phyloP scores from a whole-genome alignment of 2,329 filamentous ascomycete genomes.

The Pestalotiopsis sp. region DNA sequence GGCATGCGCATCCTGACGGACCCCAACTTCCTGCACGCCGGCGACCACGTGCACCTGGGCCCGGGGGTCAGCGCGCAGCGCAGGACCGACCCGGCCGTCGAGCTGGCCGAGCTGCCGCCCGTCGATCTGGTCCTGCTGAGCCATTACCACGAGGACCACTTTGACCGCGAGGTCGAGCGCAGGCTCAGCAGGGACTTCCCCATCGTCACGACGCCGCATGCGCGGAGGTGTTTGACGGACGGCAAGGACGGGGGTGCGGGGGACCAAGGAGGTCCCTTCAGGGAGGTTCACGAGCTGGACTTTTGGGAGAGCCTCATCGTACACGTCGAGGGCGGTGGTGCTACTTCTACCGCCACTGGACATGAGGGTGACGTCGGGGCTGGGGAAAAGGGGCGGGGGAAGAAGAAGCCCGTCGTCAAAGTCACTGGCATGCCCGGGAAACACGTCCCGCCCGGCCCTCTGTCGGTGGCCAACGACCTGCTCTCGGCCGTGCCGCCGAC shows the following conservation, averaged over 20 bases:
- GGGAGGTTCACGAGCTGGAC: slow-evolving; percentile 55
- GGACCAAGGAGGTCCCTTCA: slow-evolving; percentile 48
- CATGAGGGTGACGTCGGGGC: neutral
- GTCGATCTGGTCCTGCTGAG: slow-evolving; percentile 63
- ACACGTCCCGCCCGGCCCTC: slow-evolving; percentile 52
- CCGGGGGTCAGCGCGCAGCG: slow-evolving; percentile 61
- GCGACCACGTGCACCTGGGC: slow-evolving; percentile 68
- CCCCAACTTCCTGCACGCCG: slow-evolving; percentile 67
- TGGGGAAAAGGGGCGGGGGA: neutral
- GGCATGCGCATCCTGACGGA: slow-evolving; percentile 58
- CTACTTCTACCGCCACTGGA: slow-evolving; percentile 32
- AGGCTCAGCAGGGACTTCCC: slow-evolving; percentile 51
- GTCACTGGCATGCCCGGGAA: slow-evolving; percentile 68
- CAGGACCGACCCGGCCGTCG: slow-evolving; percentile 60
- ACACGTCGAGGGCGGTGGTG: slow-evolving; percentile 24
- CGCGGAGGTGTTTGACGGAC: slow-evolving; percentile 51
- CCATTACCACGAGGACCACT: slow-evolving; percentile 63
- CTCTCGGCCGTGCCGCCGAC: slow-evolving; percentile 58
- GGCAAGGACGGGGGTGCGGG: slow-evolving; percentile 23
- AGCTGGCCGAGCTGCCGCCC: slow-evolving; percentile 59
- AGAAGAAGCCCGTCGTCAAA: slow-evolving; percentile 46
- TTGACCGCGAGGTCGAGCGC: slow-evolving; percentile 41
- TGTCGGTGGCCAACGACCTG: slow-evolving; percentile 40
- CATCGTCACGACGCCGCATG: slow-evolving; percentile 67
- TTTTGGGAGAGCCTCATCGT: slow-evolving; percentile 55